phyloP scores from a whole-genome alignment of 2,329 filamentous ascomycete genomes.

The Emmonsiellopsis sp. region DNA sequence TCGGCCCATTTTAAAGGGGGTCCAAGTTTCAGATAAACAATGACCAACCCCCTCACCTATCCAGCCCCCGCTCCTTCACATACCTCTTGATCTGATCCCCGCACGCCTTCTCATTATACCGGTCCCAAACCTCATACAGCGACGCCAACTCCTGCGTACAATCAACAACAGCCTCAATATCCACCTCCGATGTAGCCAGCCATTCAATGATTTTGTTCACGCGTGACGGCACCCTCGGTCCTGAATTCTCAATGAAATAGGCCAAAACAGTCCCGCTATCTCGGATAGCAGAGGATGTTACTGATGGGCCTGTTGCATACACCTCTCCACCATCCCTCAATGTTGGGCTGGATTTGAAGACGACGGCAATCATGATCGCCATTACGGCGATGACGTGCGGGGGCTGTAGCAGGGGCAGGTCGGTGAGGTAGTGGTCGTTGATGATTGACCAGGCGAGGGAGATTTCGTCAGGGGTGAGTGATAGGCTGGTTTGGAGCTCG shows the following conservation, averaged over 20 bases:
- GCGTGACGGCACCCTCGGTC: conserved; percentile 22
- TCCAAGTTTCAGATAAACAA: background rate
- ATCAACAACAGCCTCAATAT: conserved; percentile 76
- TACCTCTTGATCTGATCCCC: conserved; percentile 55
- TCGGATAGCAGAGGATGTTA: conserved; percentile 24
- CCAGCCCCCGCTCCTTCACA: conserved; percentile 50
- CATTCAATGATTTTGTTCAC: conserved; percentile 65
- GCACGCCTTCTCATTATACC: conserved; percentile 54
- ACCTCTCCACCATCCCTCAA: background rate
- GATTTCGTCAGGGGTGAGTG: conserved; percentile 67
- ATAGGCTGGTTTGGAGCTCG: conserved; percentile 59
- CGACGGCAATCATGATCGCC: conserved; percentile 73
- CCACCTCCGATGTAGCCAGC: conserved; percentile 67
- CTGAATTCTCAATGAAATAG: conserved; percentile 20
- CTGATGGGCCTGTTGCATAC: conserved; percentile 13
- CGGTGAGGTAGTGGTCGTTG: conserved; percentile 88
- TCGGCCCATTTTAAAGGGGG: background rate
- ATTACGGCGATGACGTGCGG: conserved; percentile 86
- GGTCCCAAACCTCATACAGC: conserved; percentile 69
- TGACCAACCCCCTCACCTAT: conserved; percentile 34
- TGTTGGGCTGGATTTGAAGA: conserved; percentile 38
- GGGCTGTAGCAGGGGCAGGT: conserved; percentile 73
- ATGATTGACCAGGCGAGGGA: conserved; percentile 71
- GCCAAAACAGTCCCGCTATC: conserved; percentile 28
- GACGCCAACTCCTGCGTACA: conserved; percentile 87